These are phyloP conservation scores for Zasmidium citrigriseum DNA, from an alignment of 2,329 filamentous ascomycete genomes.

Conservation along the genomic window DNA sequence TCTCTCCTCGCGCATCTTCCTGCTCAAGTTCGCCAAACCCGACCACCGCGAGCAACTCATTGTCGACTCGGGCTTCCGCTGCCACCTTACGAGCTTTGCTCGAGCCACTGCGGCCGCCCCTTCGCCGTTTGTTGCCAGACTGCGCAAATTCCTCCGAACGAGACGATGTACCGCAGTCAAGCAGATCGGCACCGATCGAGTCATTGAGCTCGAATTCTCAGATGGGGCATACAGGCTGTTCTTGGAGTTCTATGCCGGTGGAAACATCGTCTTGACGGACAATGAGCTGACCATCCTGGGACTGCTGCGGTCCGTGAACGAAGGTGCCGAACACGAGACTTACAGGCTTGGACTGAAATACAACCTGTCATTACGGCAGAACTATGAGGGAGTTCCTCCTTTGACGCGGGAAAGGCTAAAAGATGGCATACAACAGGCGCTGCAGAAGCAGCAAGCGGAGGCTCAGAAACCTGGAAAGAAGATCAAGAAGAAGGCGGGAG, in stretches of 20 bases:
- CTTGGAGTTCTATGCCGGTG: constrained; percentile 93
- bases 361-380: constrained; percentile 78
- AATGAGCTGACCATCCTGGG: constrained; percentile 78
- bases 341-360: constrained; percentile 77
- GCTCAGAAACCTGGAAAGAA: constrained; percentile 59
- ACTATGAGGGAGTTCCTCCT: constrained; percentile 72
- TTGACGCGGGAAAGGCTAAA: constrained; percentile 73
- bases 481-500: constrained; percentile 71
- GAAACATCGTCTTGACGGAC: constrained; percentile 93
- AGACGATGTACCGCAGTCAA: constrained; percentile 75
- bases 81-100: constrained; percentile 87
- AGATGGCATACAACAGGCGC: constrained; percentile 66
- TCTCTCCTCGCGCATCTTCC: constrained; percentile 89
- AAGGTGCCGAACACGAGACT: constrained; percentile 81
- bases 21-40: constrained; percentile 92
- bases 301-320: constrained; percentile 75
- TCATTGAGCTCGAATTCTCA: constrained; percentile 89
- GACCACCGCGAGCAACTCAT: constrained; percentile 86
- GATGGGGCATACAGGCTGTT: constrained; percentile 87
- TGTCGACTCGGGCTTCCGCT: constrained; percentile 93
- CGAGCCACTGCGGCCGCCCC: constrained; percentile 83
- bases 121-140: constrained; percentile 77
- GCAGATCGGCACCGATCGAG: constrained; percentile 89
- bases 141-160: constrained; percentile 88
- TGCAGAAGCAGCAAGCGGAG: constrained; percentile 58